A percentile compares a stretch with the other conserved stretches of the same genome.
Evolutionary conservation across 23 red algal species (phyloP).

Genomic region (Gracilaria caudata): DNA sequence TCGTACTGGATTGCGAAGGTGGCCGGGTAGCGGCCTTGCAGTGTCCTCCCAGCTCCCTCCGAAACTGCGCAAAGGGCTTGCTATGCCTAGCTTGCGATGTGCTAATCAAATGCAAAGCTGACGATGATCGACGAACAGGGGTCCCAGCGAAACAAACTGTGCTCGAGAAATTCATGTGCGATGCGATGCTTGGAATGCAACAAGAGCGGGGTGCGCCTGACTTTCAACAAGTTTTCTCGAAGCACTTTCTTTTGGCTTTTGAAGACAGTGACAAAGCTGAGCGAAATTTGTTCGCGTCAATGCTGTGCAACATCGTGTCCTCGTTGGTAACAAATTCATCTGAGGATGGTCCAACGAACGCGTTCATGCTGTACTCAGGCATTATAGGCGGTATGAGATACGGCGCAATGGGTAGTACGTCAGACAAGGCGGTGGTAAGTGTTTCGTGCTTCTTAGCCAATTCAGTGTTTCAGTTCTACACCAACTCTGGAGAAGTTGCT

Average conservation of each 20-base stretch:
- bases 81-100: not conserved
- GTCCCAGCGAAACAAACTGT: slow-evolving; percentile 12
- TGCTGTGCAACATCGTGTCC: slow-evolving; percentile 9
- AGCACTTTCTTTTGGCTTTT: not conserved
- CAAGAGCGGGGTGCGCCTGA: not conserved
- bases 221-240: slow-evolving; percentile 5
- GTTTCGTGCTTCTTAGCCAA: not conserved
- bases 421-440: slow-evolving; percentile 20
- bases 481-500: not conserved
- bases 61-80: not conserved
- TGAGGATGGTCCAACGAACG: not conserved
- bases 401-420: not conserved
- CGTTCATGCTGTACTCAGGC: not conserved
- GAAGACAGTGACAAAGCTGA: slow-evolving; percentile 17
- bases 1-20: not conserved
- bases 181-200: slow-evolving; percentile 6
- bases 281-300: slow-evolving; percentile 19
- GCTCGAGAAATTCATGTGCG: slow-evolving; percentile 12
- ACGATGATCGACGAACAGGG: slow-evolving; percentile 1
- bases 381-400: not conserved
- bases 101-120: not conserved
- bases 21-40: not conserved
- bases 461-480: slow-evolving; percentile 21
- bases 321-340: slow-evolving; percentile 7
- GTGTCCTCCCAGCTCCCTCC: not conserved